phyloP scores from a whole-genome alignment of 1,284 basidiomycete genomes.

The Crucibulum cyathiforme region DNA sequence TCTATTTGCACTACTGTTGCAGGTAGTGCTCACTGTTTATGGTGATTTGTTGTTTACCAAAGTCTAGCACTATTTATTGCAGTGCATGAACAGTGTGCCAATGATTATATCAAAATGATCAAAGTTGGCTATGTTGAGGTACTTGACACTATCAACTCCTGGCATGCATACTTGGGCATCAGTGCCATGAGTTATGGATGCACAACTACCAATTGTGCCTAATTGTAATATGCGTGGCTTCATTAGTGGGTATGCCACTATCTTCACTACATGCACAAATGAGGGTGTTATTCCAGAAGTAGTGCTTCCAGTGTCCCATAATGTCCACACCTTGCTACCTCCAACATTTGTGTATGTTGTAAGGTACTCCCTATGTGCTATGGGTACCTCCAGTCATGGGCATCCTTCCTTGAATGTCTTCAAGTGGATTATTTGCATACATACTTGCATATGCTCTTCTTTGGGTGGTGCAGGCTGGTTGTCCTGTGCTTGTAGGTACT shows the following conservation, averaged over 20 bases:
- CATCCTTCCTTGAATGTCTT: too few relatives aligned
- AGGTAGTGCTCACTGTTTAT: not conserved
- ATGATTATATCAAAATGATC: too few relatives aligned
- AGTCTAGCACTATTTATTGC: not conserved
- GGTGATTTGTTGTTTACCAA: not conserved
- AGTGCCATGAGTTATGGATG: too few relatives aligned
- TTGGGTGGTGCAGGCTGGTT: too few relatives aligned
- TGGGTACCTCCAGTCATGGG: too few relatives aligned
- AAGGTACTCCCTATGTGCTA: conserved; percentile 7
- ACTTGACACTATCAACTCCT: not conserved
- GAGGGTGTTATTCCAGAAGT: conserved; percentile 16
- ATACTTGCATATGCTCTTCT: too few relatives aligned
- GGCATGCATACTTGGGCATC: too few relatives aligned
- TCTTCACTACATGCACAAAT: conserved; percentile 11
- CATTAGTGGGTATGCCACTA: not conserved
- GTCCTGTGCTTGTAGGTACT: too few relatives aligned
- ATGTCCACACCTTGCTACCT: conserved; percentile 14
- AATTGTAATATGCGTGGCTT: conserved; percentile 5
- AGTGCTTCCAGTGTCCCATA: conserved; percentile 27
- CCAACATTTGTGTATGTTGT: conserved; percentile 5
- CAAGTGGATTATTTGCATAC: too few relatives aligned
- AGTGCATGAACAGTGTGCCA: not conserved
- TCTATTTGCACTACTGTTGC: not conserved
- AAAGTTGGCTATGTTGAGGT: not conserved
- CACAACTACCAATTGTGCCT: too few relatives aligned